phyloP scores from a whole-genome alignment of 2,329 filamentous ascomycete species.

The Paraconiothyrium sp. region DNA sequence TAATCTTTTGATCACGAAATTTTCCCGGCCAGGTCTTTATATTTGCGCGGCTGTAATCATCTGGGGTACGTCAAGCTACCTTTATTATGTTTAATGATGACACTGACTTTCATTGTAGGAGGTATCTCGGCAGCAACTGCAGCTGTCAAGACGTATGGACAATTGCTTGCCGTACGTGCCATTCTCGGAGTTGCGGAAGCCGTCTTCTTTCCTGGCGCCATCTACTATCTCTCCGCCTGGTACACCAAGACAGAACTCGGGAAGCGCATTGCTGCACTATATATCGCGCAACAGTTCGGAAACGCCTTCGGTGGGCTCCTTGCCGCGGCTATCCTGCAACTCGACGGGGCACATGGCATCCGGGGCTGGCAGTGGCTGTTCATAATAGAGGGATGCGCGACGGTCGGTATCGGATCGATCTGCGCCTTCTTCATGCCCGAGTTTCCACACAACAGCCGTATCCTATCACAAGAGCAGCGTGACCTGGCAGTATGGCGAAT shows the following conservation, averaged over 20 bases:
- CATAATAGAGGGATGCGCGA: conserved; percentile 30
- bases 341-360: conserved; percentile 33
- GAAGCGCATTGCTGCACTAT: conserved; percentile 42
- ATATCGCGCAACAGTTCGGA: conserved; percentile 49
- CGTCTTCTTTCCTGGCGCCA: conserved; percentile 67
- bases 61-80: conserved; percentile 21
- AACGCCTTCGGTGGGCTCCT: conserved; percentile 54
- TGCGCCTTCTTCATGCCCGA: conserved; percentile 33
- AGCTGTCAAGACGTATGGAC: conserved; percentile 27
- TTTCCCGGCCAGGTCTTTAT: conserved; percentile 29
- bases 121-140: conserved; percentile 30
- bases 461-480: conserved; percentile 22
- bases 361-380: conserved; percentile 42
- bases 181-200: conserved; percentile 36
- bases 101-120: background rate
- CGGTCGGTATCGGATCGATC: conserved; percentile 28
- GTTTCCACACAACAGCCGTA: conserved; percentile 30
- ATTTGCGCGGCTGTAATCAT: conserved; percentile 30
- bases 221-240: conserved; percentile 70
- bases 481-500: conserved; percentile 33
- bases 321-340: conserved; percentile 46
- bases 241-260: conserved; percentile 64
- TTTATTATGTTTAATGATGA: background rate
- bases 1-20: conserved; percentile 31
- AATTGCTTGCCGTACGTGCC: conserved; percentile 33